Evolutionary conservation across 345 rosid genomes (phyloP).

Genomic region (Aethionema arabicum): DNA sequence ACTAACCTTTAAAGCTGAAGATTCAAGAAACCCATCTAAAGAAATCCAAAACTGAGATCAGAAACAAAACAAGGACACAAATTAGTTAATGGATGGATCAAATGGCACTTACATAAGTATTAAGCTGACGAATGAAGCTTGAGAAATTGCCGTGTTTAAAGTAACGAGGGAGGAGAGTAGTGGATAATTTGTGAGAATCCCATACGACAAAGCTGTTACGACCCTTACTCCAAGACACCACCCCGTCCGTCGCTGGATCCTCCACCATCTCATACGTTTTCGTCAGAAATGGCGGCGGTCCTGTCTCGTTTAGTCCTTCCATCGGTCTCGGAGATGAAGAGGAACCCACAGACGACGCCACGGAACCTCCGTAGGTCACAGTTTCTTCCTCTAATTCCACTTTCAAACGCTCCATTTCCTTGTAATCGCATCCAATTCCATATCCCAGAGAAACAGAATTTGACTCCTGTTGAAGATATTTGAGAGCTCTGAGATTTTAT

Average conservation of each 20-base stretch:
- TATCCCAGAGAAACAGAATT: neutral
- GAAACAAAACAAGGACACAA: neutral
- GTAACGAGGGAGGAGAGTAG: slow-evolving; percentile 57
- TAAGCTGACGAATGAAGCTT: slow-evolving; percentile 76
- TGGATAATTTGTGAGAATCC: slow-evolving; percentile 57
- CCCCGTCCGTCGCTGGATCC: slow-evolving; percentile 56
- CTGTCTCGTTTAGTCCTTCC: slow-evolving; percentile 68
- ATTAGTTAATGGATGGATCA: neutral
- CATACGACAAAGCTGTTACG: slow-evolving; percentile 67
- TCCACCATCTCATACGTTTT: slow-evolving; percentile 75
- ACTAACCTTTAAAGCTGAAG: slow-evolving; percentile 34
- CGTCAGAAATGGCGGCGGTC: slow-evolving; percentile 74
- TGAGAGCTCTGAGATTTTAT: neutral
- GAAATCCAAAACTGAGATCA: slow-evolving; percentile 25
- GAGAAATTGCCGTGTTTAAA: slow-evolving; percentile 78
- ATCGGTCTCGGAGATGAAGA: slow-evolving; percentile 58
- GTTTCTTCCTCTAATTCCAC: slow-evolving; percentile 50
- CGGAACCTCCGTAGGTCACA: slow-evolving; percentile 26
- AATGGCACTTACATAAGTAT: slow-evolving; percentile 60
- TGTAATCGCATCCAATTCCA: slow-evolving; percentile 8
- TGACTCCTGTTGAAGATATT: neutral
- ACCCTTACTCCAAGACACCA: slow-evolving; percentile 64
- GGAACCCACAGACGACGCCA: slow-evolving; percentile 44
- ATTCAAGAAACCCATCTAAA: slow-evolving; percentile 36
- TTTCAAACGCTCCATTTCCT: slow-evolving; percentile 35